These are phyloP conservation scores for Orbilia javanica DNA, from an alignment of 2,329 filamentous ascomycete species.

Conservation along the genomic window DNA sequence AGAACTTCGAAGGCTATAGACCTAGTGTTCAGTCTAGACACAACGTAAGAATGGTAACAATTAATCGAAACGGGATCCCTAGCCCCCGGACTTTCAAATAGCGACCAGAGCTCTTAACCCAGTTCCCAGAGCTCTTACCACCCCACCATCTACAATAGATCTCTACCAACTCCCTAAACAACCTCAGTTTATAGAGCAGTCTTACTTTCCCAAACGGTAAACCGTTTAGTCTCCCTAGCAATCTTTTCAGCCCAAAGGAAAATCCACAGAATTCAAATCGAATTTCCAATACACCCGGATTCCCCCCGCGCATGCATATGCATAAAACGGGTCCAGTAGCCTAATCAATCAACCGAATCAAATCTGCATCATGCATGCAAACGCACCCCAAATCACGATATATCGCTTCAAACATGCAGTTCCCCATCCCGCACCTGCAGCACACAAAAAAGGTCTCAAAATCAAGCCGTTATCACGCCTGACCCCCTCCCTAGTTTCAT, in stretches of 20 bases:
- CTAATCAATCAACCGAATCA: conserved; percentile 23
- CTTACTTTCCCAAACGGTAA: neutral
- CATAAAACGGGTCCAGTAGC: conserved; percentile 25
- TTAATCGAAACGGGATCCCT: no score
- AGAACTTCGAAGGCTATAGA: no score
- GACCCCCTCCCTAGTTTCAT: neutral
- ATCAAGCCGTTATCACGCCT: conserved; percentile 23
- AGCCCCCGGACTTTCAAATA: no score
- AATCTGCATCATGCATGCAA: conserved; percentile 17
- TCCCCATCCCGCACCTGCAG: conserved; percentile 18
- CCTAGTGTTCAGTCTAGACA: no score
- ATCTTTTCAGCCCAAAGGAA: neutral
- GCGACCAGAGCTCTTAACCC: no score
- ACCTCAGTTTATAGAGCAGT: neutral
- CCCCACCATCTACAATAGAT: neutral
- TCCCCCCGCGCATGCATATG: conserved; percentile 18
- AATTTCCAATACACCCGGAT: neutral
- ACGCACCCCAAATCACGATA: conserved; percentile 23
- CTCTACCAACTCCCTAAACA: neutral
- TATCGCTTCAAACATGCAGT: conserved; percentile 18
- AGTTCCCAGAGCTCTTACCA: neutral
- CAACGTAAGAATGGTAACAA: no score
- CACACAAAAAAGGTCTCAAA: conserved; percentile 11
- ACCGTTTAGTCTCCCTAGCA: no score
- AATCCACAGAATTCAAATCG: neutral